Evolutionary conservation across 2,329 filamentous ascomycete genomes (phyloP).

Genomic region (Pseudogymnoascus sp.): DNA sequence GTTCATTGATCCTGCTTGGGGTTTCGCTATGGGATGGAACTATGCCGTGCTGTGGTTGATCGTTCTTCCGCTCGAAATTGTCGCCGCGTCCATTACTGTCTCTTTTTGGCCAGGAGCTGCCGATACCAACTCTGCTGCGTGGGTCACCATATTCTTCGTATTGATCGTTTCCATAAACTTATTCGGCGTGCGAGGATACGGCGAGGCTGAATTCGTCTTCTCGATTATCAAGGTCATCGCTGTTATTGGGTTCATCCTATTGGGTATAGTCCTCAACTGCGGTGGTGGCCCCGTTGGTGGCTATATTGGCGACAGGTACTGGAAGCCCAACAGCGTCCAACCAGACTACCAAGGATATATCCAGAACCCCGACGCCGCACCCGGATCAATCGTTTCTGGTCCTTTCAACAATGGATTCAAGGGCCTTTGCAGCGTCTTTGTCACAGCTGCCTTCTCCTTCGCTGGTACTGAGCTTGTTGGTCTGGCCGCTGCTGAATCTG

Average conservation of each 20-base stretch:
- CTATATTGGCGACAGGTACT: slow-evolving; percentile 75
- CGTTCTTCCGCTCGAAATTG: slow-evolving; percentile 75
- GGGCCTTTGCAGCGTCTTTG: slow-evolving; percentile 70
- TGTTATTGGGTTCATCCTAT: slow-evolving; percentile 69
- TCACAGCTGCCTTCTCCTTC: slow-evolving; percentile 69
- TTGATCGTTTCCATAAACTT: slow-evolving; percentile 75
- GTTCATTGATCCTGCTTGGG: slow-evolving; percentile 89
- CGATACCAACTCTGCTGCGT: slow-evolving; percentile 59
- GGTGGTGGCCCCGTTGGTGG: slow-evolving; percentile 65
- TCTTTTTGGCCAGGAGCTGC: slow-evolving; percentile 62
- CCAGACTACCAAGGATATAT: slow-evolving; percentile 45
- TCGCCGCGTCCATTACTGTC: slow-evolving; percentile 77
- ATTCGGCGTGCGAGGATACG: slow-evolving; percentile 81
- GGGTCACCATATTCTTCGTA: slow-evolving; percentile 72
- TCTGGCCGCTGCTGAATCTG: slow-evolving; percentile 68
- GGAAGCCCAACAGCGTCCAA: slow-evolving; percentile 35
- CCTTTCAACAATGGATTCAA: slow-evolving; percentile 79
- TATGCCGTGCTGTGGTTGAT: slow-evolving; percentile 86
- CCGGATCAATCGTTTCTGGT: slow-evolving; percentile 59
- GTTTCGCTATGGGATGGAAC: slow-evolving; percentile 93
- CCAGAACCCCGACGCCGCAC: slow-evolving; percentile 35
- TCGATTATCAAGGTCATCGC: slow-evolving; percentile 79
- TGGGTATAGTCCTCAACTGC: slow-evolving; percentile 78
- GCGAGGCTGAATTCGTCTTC: slow-evolving; percentile 83
- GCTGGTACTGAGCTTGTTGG: slow-evolving; percentile 69